Evolutionary conservation across 2,329 filamentous ascomycete genomes (phyloP).

Genomic region (Penicillium polonicum): DNA sequence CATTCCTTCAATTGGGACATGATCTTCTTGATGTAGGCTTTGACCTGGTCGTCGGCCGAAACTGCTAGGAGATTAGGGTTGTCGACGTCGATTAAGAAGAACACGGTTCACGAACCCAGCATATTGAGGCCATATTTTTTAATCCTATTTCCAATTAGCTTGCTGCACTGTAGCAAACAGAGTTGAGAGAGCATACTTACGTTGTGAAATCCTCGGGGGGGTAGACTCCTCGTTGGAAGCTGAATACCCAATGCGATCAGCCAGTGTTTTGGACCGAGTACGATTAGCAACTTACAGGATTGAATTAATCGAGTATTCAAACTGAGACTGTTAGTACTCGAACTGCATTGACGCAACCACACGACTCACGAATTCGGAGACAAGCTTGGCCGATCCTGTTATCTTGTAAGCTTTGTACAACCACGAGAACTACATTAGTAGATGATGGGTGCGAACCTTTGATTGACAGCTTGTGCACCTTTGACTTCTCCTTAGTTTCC

Average conservation of each 20-base stretch:
- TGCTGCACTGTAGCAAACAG: neutral
- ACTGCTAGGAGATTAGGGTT: conserved; percentile 51
- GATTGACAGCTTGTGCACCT: conserved; percentile 86
- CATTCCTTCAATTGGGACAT: conserved; percentile 97
- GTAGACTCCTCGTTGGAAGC: conserved; percentile 80
- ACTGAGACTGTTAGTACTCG: conserved; percentile 51
- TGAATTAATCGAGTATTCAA: conserved; percentile 97
- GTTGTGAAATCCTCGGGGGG: conserved; percentile 95
- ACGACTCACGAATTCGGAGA: conserved; percentile 84
- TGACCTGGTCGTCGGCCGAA: conserved; percentile 94
- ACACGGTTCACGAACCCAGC: conserved; percentile 59
- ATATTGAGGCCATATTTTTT: conserved; percentile 99
- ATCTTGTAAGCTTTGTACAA: conserved; percentile 29
- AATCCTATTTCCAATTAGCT: conserved; percentile 52
- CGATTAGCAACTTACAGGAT: conserved; percentile 65
- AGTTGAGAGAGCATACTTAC: conserved; percentile 50
- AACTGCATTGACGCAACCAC: conserved; percentile 9
- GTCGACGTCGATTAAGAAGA: neutral
- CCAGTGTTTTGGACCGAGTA: neutral
- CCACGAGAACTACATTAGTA: neutral
- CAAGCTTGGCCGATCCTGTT: conserved; percentile 72
- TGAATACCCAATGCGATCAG: conserved; percentile 40
- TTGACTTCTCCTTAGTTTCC: conserved; percentile 67
- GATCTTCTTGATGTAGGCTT: conserved; percentile 98
- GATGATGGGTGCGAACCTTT: conserved; percentile 33